Evolutionary conservation across 2,329 filamentous ascomycete species (phyloP), one percentile per base, ranked within the genome.

Genomic region (Penicillium expansum): DNA sequence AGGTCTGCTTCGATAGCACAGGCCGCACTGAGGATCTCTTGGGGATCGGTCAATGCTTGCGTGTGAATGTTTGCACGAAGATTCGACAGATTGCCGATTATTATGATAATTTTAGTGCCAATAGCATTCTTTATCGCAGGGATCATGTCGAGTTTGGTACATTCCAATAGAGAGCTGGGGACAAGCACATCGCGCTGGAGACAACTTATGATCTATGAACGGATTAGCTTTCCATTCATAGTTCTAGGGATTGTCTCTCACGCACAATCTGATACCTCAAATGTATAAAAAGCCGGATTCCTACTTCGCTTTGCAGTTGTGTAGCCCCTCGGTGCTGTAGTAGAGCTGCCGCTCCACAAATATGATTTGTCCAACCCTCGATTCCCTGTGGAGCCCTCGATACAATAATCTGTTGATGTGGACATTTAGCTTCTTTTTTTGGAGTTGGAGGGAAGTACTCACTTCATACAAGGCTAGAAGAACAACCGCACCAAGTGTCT

Each of bases 401-500:
- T 10, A 69, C 73, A 29, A 76, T 63, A 29, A 74, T 63, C 74
- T 76, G 50, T 16, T 18, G 1, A 53, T 10, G 3, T 18, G 35
- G 22, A 16, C 3, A 48, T 49, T 52, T 29, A 35, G 1, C n/a
- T 11, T 13, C 22, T 38, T 33, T 38, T 33, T 44, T n/a, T 24
- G 8, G 10, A 6, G 30, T 18, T 18, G 35, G 35, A 18, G 6
- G n/a, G 44, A 3, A 24, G 11, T 35, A 14, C 73, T 66, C 70
- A 86, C 83, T 77, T 87, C 84, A 59, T 84, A 87, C 67, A 86
- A 76, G 43, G 83, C 83, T 59, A 87, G 77, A 63, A 84, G 78
- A 42, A 86, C 75, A 29, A 86, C 80, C 11, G 80, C 77, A 60
- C 84, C 75, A 14, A 82, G 77, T 11, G 80, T 75, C 43, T 79